Conservation (phyloP, 257 asterid species). For the Paulownia fortunei region DNA sequence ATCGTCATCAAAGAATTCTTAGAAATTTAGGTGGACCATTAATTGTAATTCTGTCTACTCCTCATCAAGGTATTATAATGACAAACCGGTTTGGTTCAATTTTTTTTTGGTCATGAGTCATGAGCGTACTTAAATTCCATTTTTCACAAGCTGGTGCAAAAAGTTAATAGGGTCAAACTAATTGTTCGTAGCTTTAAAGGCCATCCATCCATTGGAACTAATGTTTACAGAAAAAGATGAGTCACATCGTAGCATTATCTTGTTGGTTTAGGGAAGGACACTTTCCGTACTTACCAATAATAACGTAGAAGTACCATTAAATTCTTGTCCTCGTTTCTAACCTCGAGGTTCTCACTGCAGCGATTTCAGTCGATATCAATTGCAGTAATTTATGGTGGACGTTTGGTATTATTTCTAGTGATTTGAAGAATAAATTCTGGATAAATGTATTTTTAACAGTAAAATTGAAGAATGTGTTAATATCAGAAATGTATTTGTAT, state of each 20-base stretch:
- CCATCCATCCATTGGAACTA: background rate
- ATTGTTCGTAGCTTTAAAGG: background rate
- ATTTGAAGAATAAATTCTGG: no score
- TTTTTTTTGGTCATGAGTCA: background rate
- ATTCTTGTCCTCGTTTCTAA: background rate
- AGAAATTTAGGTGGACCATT: background rate
- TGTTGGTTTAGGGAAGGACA: slow-evolving; percentile 2
- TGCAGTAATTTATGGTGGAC: no score
- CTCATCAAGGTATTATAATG: background rate
- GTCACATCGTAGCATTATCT: background rate
- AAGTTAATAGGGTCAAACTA: slow-evolving; percentile 12
- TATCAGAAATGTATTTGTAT: no score
- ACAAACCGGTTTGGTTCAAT: background rate
- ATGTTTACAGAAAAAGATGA: background rate
- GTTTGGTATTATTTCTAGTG: no score
- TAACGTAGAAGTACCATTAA: background rate
- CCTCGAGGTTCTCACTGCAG: no score
- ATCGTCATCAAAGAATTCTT: background rate
- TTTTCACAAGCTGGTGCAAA: background rate
- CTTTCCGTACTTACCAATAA: background rate
- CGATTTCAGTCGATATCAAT: no score
- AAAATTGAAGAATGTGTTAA: no score
- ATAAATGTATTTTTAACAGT: no score
- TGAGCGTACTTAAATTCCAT: background rate
- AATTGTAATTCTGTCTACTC: background rate